Evolutionary conservation across 23 red algal species (phyloP), one percentile per base, ranked within the genome.

Genomic region (Gracilaria gracilis): DNA sequence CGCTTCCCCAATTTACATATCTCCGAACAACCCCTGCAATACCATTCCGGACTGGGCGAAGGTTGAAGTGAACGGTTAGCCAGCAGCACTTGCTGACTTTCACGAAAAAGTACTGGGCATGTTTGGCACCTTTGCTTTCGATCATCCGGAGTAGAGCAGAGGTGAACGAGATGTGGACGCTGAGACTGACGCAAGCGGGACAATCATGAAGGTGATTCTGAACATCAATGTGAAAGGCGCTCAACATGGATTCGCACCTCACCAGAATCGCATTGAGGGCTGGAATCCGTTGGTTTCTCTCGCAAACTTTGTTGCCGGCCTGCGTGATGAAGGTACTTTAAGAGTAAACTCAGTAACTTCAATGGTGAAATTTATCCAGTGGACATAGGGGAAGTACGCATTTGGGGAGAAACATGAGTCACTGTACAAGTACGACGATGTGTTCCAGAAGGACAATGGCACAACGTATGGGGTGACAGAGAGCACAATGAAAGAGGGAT

Each of bases 381-480:
- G 66, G 62, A 86, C 66, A 34, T 86, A 39, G 62, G 83, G 83
- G 31, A 86, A 62, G 23, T 72, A 73, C 38, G 83, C 59, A 28
- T 86, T 86, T 57, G 83, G 83, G 21, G 83, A 86, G 47, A 39
- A 39, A 16, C 83, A 86, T 4, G 83, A 86, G 57, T 55, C 47
- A 20, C 66, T 86, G n/a, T 86, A 86, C 32, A 57, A 57, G 61
- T 39, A 55, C 33, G 83, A 86, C 39, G 16, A n/a, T 1, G 35
- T 86, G 1, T 86, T 86, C 38, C 12, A 28, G 11, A 32, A 86
- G 64, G 27, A 23, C 24, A 86, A 86, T 74, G 83, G 83, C 4
- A 86, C 83, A n/a, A 86, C 83, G 20, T 86, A 86, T 57, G 83
- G 20, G 13, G 83, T 86, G 64, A 86, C 83, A 48, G 74, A 86